Evolutionary conservation across 1,284 basidiomycete species (phyloP).

Genomic region (Mycena sp.): DNA sequence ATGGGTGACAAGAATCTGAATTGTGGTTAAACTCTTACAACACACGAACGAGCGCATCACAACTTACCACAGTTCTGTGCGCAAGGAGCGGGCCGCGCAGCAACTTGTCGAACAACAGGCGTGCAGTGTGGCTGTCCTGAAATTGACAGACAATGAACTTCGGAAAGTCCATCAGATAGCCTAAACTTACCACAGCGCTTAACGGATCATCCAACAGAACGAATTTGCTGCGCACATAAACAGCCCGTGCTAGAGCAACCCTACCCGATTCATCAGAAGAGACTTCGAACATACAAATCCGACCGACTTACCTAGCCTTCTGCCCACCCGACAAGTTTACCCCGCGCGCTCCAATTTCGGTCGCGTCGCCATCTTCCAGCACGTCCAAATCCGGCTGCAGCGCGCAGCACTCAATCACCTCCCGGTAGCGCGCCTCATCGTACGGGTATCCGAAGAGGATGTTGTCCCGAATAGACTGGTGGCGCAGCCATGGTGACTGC

Average conservation of each 20-base stretch:
- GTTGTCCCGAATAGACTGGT: conserved; percentile 60
- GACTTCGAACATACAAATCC: background rate
- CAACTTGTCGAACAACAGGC: conserved; percentile 63
- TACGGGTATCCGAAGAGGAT: conserved; percentile 69
- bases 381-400: conserved; percentile 71
- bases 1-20: conserved; percentile 35
- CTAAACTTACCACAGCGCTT: conserved; percentile 68
- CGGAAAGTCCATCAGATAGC: background rate
- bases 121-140: conserved; percentile 81
- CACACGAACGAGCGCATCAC: background rate
- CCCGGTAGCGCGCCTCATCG: conserved; percentile 63
- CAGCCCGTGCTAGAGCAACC: conserved; percentile 76
- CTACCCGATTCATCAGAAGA: conserved; percentile 43
- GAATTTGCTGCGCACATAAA: conserved; percentile 74
- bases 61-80: conserved; percentile 35
- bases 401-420: conserved; percentile 69
- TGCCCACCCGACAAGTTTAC: conserved; percentile 60
- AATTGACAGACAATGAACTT: background rate
- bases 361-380: conserved; percentile 70
- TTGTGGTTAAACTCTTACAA: background rate
- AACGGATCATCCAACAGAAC: conserved; percentile 80
- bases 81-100: conserved; percentile 33
- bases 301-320: conserved; percentile 61
- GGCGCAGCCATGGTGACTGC: conserved; percentile 89
- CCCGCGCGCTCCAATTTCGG: conserved; percentile 59